phyloP scores from a whole-genome alignment of 1,139 yeast species.

The Zhuliangozyma blackwelliae region DNA sequence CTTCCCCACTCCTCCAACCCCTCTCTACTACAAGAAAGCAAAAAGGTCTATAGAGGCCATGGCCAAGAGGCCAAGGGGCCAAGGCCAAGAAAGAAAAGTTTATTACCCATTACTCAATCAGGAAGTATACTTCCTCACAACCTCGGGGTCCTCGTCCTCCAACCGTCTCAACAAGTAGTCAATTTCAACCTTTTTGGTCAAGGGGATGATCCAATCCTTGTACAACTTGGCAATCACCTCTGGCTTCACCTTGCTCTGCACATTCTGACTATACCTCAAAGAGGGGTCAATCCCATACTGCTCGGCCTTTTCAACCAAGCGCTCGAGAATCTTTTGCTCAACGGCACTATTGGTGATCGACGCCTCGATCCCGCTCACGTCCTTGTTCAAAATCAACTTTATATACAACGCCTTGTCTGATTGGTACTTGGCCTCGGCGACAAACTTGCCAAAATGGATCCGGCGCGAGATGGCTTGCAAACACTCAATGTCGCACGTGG shows the following conservation, averaged over 20 bases:
- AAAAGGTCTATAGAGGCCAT: no score
- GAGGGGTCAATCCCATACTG: conserved; percentile 89
- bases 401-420: conserved; percentile 62
- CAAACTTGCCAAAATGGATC: conserved; percentile 95
- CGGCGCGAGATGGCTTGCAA: conserved; percentile 89
- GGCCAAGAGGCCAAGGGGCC: no score
- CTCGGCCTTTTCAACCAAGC: conserved; percentile 75
- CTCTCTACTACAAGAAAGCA: no score
- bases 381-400: conserved; percentile 59
- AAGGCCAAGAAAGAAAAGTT: neutral
- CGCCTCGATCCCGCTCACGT: conserved; percentile 67
- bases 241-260: conserved; percentile 76
- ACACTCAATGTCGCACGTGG: conserved; percentile 78
- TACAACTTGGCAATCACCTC: conserved; percentile 78
- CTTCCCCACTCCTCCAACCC: no score
- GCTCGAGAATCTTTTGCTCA: conserved; percentile 74
- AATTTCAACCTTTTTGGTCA: conserved; percentile 92
- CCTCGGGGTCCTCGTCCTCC: conserved; percentile 46
- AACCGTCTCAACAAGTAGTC: conserved; percentile 82
- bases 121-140: conserved; percentile 9
- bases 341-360: conserved; percentile 86
- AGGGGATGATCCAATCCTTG: conserved; percentile 83
- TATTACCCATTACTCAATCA: neutral
- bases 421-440: conserved; percentile 89
- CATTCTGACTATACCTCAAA: conserved; percentile 59